These are phyloP conservation scores for Pleurotus sapidus DNA, from an alignment of 768 basidiomycete species.

Conservation along the genomic window DNA sequence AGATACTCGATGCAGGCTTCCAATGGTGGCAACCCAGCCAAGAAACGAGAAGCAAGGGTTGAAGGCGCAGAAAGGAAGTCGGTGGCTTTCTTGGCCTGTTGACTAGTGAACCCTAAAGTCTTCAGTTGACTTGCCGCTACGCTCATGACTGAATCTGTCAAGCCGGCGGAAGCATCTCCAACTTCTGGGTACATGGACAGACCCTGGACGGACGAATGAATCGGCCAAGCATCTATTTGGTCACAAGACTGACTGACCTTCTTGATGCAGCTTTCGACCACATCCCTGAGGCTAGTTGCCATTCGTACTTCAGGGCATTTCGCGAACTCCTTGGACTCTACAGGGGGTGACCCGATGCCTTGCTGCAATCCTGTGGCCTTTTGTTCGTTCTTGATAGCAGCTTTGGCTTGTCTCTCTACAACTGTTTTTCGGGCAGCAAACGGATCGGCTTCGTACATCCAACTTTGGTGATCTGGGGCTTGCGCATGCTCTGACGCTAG, in stretches of 20 bases:
- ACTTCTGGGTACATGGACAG: conserved; percentile 50
- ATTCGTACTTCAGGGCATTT: conserved; percentile 78
- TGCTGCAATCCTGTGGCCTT: conserved; percentile 15
- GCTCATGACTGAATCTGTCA: conserved; percentile 39
- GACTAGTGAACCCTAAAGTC: conserved; percentile 61
- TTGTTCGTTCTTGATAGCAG: conserved; percentile 42
- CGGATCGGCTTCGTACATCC: conserved; percentile 90
- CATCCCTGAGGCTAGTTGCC: conserved; percentile 69
- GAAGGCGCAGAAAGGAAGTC: conserved; percentile 59
- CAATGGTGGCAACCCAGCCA: conserved; percentile 56
- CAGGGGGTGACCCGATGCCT: conserved; percentile 13
- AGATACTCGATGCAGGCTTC: conserved; percentile 86
- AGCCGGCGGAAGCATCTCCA: conserved; percentile 28
- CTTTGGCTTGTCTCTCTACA: conserved; percentile 60
- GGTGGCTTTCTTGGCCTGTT: conserved; percentile 49
- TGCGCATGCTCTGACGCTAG: conserved; percentile 68
- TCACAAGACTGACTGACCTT: conserved; percentile 40
- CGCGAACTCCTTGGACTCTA: conserved; percentile 35
- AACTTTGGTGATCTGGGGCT: conserved; percentile 65
- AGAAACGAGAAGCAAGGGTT: conserved; percentile 56
- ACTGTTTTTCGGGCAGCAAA: conserved; percentile 73
- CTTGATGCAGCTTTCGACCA: conserved; percentile 80
- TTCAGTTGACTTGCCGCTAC: conserved; percentile 53
- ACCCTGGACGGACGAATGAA: conserved; percentile 33
- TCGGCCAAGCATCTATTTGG: conserved; percentile 4